A percentile compares a stretch with the other conserved stretches of the same genome.
Evolutionary conservation across 2,329 filamentous ascomycete species (phyloP).

Genomic region (Teratosphaeria pseudoeucalypti): DNA sequence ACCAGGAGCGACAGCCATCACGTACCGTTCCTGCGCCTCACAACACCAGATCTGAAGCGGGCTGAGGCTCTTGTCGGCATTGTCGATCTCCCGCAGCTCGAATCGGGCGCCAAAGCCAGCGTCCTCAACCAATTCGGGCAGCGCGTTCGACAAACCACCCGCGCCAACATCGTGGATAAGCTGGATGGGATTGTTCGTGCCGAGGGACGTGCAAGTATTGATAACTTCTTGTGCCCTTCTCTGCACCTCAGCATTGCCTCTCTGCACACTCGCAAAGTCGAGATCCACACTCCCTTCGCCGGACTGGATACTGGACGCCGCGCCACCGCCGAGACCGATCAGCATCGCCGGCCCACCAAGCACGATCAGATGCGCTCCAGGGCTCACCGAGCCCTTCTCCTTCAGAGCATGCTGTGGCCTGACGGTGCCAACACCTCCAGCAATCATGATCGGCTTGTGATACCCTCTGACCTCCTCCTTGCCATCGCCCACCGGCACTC

Average conservation of each 20-base stretch:
- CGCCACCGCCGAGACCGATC: conserved; percentile 89
- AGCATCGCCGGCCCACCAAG: conserved; percentile 95
- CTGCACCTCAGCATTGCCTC: conserved; percentile 95
- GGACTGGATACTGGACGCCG: conserved; percentile 81
- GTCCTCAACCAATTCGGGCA: conserved; percentile 86
- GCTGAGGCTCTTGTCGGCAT: conserved; percentile 81
- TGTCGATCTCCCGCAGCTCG: conserved; percentile 89
- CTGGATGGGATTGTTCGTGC: conserved; percentile 75
- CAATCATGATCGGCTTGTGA: conserved; percentile 98
- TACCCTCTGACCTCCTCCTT: conserved; percentile 72
- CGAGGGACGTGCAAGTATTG: conserved; percentile 80
- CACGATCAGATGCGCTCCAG: conserved; percentile 85
- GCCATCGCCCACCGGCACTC: conserved; percentile 50
- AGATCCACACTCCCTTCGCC: conserved; percentile 83
- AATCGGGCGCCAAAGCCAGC: conserved; percentile 84
- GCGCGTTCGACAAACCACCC: conserved; percentile 72
- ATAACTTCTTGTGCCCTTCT: conserved; percentile 96
- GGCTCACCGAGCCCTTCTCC: conserved; percentile 62
- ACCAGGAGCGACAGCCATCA: conserved; percentile 74
- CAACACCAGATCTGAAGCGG: conserved; percentile 97
- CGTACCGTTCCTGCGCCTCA: conserved; percentile 93
- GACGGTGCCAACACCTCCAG: conserved; percentile 87
- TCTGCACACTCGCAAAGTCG: conserved; percentile 93
- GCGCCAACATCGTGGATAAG: conserved; percentile 98
- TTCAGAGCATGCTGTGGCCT: conserved; percentile 86